A percentile compares a stretch with the other conserved stretches of the same genome.
Conservation (phyloP, 139 green algal species). For the Coelastrella sp. region DNA sequence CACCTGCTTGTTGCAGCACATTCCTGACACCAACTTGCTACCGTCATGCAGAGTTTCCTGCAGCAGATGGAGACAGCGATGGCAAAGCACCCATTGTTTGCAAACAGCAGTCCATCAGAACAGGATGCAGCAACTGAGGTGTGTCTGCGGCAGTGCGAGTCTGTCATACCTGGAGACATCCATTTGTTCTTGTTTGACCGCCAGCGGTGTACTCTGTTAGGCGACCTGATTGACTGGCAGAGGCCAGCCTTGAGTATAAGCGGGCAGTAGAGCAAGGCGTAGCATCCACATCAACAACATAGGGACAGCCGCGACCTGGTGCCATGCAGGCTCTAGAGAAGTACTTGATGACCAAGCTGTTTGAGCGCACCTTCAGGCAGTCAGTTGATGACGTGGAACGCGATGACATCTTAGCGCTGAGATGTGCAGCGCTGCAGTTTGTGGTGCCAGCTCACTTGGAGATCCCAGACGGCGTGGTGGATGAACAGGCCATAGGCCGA, state of each 20-base stretch:
- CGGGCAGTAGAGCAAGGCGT: no score
- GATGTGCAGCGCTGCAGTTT: conserved; percentile 81
- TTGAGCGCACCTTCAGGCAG: conserved; percentile 82
- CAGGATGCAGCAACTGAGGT: conserved; percentile 86
- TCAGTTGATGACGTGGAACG: conserved; percentile 80
- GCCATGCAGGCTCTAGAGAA: conserved; percentile 92
- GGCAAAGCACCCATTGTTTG: conserved; percentile 87
- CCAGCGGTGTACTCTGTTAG: no score
- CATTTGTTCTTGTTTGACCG: no score
- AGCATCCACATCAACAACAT: no score
- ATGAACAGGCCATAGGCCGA: conserved; percentile 62
- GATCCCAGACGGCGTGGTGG: conserved; percentile 72
- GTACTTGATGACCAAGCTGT: conserved; percentile 98
- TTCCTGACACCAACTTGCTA: no score
- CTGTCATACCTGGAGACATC: no score
- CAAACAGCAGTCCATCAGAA: conserved; percentile 65
- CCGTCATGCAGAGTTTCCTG: conserved; percentile 84
- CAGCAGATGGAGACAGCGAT: conserved; percentile 83
- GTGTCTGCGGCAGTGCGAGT: no score
- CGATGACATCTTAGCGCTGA: conserved; percentile 77
- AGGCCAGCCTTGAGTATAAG: no score
- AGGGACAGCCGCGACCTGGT: no score
- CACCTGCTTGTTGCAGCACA: no score
- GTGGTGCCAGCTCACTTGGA: conserved; percentile 89
- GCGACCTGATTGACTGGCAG: no score